Conservation (phyloP, 164 flowering plant species). For the Nelumbo lutea region DNA sequence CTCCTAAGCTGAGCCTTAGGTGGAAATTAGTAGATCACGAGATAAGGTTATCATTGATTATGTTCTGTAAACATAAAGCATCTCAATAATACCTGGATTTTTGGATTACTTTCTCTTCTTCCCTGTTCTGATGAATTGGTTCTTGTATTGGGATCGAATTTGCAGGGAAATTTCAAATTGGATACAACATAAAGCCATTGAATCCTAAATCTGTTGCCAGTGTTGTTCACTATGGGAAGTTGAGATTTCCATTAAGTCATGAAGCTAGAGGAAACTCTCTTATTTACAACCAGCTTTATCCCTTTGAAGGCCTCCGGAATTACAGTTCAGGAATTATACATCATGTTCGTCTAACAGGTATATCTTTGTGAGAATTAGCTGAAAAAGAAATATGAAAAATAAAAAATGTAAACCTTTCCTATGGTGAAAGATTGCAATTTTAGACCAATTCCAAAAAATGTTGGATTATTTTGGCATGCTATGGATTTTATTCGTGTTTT, state of each 20-base stretch:
- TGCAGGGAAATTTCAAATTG: slow-evolving; percentile 89
- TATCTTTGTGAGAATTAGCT: neutral
- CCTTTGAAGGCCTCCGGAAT: slow-evolving; percentile 74
- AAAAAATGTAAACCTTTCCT: too few species aligned
- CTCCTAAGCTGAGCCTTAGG: too few species aligned
- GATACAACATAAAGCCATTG: slow-evolving; percentile 58
- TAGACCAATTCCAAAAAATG: too few species aligned
- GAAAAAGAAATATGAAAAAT: too few species aligned
- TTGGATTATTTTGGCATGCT: too few species aligned
- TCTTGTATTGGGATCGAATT: neutral
- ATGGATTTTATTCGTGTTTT: neutral
- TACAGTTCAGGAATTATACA: slow-evolving; percentile 94
- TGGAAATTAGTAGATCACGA: too few species aligned
- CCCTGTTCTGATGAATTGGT: neutral
- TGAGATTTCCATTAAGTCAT: slow-evolving; percentile 23
- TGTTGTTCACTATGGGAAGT: slow-evolving; percentile 56
- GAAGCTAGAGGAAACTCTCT: slow-evolving; percentile 60
- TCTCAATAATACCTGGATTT: neutral
- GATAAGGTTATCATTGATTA: too few species aligned
- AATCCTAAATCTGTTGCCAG: slow-evolving; percentile 61
- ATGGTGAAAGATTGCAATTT: too few species aligned
- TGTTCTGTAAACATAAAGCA: too few species aligned
- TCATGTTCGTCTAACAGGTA: slow-evolving; percentile 89
- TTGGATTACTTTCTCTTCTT: too few species aligned
- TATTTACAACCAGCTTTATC: slow-evolving; percentile 82